Evolutionary conservation across 2,329 filamentous ascomycete species (phyloP).

Genomic region (Talaromyces sp.): DNA sequence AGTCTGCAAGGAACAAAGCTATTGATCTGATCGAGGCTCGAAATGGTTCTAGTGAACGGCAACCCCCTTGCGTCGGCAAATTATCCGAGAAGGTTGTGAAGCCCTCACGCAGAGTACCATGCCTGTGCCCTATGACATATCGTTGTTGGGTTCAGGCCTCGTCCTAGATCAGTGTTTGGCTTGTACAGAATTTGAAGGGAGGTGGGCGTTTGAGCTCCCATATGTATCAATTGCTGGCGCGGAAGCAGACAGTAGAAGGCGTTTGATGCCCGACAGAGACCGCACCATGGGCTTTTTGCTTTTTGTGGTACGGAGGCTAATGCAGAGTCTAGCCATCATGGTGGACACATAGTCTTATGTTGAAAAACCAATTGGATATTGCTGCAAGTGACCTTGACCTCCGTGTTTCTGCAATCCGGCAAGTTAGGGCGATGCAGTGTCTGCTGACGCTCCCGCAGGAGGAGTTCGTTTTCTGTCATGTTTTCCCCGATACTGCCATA

Average conservation of each 20-base stretch:
- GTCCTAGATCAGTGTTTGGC: too few species aligned
- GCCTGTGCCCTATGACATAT: not conserved
- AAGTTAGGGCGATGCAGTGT: not conserved
- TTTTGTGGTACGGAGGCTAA: too few species aligned
- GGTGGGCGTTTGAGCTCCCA: not conserved
- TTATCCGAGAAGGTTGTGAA: not conserved
- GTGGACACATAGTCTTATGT: not conserved
- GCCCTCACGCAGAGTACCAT: not conserved
- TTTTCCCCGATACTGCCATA: not conserved
- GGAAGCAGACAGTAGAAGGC: not conserved
- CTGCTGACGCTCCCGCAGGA: not conserved
- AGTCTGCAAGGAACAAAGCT: conserved; percentile 12
- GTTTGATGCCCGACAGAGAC: not conserved
- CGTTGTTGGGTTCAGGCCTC: not conserved
- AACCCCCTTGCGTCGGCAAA: conserved; percentile 13
- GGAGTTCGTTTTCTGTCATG: not conserved
- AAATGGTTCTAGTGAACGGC: not conserved
- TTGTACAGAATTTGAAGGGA: not conserved
- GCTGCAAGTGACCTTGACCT: not conserved
- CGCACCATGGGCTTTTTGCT: not conserved
- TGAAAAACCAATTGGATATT: not conserved
- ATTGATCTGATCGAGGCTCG: not conserved
- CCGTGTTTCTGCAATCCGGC: not conserved
- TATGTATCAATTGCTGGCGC: too few species aligned
- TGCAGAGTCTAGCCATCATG: not conserved